Percentiles rank a stretch among this genome's conserved stretches.
phyloP scores from a whole-genome alignment of 2,329 filamentous ascomycete species.

The Fusarium sororula region DNA sequence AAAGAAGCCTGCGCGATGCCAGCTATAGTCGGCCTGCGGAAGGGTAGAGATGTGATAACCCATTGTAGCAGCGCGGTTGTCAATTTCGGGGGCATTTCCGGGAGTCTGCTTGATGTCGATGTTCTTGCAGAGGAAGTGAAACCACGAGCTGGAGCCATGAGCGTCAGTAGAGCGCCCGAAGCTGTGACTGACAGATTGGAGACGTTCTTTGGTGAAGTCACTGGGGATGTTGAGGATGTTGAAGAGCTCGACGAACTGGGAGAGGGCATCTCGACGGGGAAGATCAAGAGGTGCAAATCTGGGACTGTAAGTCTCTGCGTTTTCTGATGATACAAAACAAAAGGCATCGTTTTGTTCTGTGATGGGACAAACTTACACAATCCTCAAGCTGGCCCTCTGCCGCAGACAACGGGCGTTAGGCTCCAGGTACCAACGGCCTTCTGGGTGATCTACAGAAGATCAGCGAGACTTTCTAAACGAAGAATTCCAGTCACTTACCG shows the following conservation, averaged over 20 bases:
- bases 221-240: slow-evolving; percentile 43
- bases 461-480: neutral
- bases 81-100: slow-evolving; percentile 33
- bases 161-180: slow-evolving; percentile 42
- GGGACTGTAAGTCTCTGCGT: neutral
- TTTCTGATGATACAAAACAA: neutral
- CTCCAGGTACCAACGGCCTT: slow-evolving; percentile 41
- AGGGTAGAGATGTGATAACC: slow-evolving; percentile 38
- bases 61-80: slow-evolving; percentile 39
- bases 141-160: slow-evolving; percentile 45
- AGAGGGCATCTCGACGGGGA: slow-evolving; percentile 35
- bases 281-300: slow-evolving; percentile 46
- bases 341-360: neutral
- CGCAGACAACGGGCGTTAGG: slow-evolving; percentile 32
- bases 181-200: slow-evolving; percentile 47
- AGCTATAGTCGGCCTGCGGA: slow-evolving; percentile 43
- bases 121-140: slow-evolving; percentile 49
- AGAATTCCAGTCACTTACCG: slow-evolving; percentile 3
- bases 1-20: slow-evolving; percentile 43
- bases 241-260: slow-evolving; percentile 43
- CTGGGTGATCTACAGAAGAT: slow-evolving; percentile 32
- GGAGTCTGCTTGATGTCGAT: slow-evolving; percentile 36
- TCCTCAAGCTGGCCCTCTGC: slow-evolving; percentile 39
- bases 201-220: slow-evolving; percentile 45
- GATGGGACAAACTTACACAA: slow-evolving; percentile 39